phyloP scores from a whole-genome alignment of 208 protist species.

The Leishmania guyanensis region DNA sequence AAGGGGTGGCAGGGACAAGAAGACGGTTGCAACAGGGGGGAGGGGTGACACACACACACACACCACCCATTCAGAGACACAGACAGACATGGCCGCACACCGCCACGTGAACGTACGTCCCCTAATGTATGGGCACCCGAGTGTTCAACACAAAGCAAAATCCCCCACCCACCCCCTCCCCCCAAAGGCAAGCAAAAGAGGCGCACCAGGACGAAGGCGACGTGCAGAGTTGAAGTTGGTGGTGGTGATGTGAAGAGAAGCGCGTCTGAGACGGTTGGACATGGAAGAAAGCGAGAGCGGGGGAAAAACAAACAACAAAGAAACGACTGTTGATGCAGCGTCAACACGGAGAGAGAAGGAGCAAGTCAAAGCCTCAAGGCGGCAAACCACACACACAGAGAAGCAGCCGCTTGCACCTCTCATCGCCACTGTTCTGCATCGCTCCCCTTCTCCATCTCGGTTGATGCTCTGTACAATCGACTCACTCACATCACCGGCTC shows the following conservation, averaged over 20 bases:
- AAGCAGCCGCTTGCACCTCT: not conserved
- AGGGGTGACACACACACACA: not conserved
- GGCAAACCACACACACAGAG: not conserved
- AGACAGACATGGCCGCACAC: not conserved
- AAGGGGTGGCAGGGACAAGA: not conserved
- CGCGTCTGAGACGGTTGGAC: not conserved
- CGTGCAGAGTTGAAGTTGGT: not conserved
- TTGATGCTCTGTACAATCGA: not conserved
- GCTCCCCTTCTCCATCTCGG: not conserved
- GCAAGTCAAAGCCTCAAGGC: not conserved
- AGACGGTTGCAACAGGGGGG: not conserved
- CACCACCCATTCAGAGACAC: too few species aligned
- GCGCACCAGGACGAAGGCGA: not conserved
- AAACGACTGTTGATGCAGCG: not conserved
- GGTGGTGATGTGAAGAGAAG: not conserved
- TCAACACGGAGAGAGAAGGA: not conserved
- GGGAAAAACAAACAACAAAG: not conserved
- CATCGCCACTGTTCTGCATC: not conserved
- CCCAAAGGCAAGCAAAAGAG: not conserved
- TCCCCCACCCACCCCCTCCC: not conserved
- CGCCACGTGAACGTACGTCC: not conserved
- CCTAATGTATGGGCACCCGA: not conserved
- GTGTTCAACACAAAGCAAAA: not conserved
- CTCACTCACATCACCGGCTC: slow-evolving; percentile 3
- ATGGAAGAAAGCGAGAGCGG: too few species aligned